Evolutionary conservation across 2,329 filamentous ascomycete genomes (phyloP), one percentile per base, ranked within the genome.

Genomic region (Lasiodiplodia theobromae): DNA sequence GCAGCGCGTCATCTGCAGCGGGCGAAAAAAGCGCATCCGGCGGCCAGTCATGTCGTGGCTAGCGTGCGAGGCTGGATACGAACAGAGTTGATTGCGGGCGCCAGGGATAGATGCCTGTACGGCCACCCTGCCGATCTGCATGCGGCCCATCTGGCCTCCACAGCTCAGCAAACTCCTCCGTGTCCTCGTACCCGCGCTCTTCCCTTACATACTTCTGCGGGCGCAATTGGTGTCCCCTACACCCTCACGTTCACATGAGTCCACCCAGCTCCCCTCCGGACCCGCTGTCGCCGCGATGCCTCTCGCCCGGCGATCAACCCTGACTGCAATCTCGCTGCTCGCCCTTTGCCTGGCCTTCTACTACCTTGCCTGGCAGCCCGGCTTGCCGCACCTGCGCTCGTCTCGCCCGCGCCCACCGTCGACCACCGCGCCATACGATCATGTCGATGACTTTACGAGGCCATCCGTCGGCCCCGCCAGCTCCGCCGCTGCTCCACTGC

Each of bases 151-250:
- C 40, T 21, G 40, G 25, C 38, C 37, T 18, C 23, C 57, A 34
- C 31, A 47, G 57, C 57, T 11, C 14, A 25, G 14, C 51, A 31
- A 53, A 25, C 51, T 18, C 57, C 58, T 71, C 71, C 44, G 67
- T 67, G 28, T 71, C 71, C 5, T 68, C 69, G 44, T 25, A 69
- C 69, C 23, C 71, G 65, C 70, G 4, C 69, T 70, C 38, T 58
- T 54, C 38, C 69, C 69, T 2, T 47, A 21, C 73, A 71, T 25
- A 69, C 28, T 5, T 34, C 21, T 44, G 14, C 57, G 14, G 57
- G n/a, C 37, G 37, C 58, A 63, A 49, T 63, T 63, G 57, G 57
- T 47, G 44, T 47, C 44, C 57, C 44, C 25, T 18, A 44, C 37
- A 28, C 37, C 8, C 38, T 10, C 57, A 28, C 38, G 38, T 18